phyloP scores from a whole-genome alignment of 257 asterid genomes.

The Gardenia jasminoides region DNA sequence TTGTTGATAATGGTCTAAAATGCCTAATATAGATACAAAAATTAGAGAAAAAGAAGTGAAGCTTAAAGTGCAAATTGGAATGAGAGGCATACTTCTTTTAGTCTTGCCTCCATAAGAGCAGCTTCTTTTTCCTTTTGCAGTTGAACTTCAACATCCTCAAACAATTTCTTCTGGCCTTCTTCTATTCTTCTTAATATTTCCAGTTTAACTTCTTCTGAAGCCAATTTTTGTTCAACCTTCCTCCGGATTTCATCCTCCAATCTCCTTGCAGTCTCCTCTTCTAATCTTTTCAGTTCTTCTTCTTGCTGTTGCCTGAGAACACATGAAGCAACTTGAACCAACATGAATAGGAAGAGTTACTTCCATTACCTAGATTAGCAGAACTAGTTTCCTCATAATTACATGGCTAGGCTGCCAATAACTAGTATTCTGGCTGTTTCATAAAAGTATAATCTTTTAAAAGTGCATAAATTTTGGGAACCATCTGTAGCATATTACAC shows the following conservation, averaged over 20 bases:
- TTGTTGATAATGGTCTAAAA: background rate
- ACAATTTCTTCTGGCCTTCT: constrained; percentile 65
- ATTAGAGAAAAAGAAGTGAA: background rate
- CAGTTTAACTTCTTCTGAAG: constrained; percentile 64
- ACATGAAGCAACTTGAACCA: constrained; percentile 9
- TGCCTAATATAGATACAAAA: background rate
- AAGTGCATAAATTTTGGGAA: too few relatives aligned
- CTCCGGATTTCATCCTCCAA: constrained; percentile 82
- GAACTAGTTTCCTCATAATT: background rate
- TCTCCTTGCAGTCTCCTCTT: constrained; percentile 89
- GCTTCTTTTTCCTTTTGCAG: constrained; percentile 81
- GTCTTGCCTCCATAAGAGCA: constrained; percentile 79
- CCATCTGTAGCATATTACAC: too few relatives aligned
- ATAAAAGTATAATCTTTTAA: too few relatives aligned
- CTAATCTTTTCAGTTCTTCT: constrained; percentile 79
- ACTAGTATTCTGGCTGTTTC: too few relatives aligned
- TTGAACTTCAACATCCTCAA: constrained; percentile 69
- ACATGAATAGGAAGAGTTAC: background rate
- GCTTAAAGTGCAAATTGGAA: background rate
- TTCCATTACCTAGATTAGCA: background rate
- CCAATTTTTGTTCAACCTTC: constrained; percentile 74
- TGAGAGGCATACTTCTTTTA: constrained; percentile 66
- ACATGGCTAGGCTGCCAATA: too few relatives aligned
- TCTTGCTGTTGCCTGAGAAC: constrained; percentile 62
- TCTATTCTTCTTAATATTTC: constrained; percentile 64